phyloP scores from a whole-genome alignment of 1,284 basidiomycete genomes.

The Pulveroboletus sp. region DNA sequence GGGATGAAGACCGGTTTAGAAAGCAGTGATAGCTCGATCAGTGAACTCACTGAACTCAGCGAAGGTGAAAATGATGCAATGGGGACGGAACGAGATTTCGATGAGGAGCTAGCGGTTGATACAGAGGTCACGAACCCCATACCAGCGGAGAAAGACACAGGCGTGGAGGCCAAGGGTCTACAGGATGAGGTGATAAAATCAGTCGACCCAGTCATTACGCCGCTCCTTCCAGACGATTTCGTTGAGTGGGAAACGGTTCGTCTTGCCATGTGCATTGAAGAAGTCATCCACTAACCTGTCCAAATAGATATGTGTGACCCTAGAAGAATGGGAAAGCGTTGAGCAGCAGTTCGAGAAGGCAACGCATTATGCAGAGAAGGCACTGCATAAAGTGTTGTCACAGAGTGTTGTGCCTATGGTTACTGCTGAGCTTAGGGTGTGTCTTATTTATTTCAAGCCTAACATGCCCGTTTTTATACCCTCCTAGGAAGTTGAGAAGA shows the following conservation, averaged over 20 bases:
- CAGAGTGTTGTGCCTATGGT: conserved; percentile 69
- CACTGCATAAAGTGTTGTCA: conserved; percentile 67
- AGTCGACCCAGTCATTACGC: conserved; percentile 4
- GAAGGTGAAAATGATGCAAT: conserved; percentile 39
- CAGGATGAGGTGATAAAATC: neutral
- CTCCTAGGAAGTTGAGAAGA: conserved; percentile 61
- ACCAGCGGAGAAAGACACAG: neutral
- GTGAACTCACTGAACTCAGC: conserved; percentile 72
- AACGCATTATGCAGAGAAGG: conserved; percentile 78
- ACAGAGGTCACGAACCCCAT: conserved; percentile 4
- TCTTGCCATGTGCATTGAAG: conserved; percentile 13
- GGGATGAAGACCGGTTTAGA: conserved; percentile 53
- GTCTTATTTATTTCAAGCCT: conserved; percentile 8
- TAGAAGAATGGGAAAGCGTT: conserved; percentile 79
- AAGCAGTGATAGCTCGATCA: conserved; percentile 55
- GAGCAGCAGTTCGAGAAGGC: conserved; percentile 71
- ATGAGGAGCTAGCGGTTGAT: conserved; percentile 1
- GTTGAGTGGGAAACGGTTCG: conserved; percentile 84
- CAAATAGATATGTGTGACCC: conserved; percentile 73
- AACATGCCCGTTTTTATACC: conserved; percentile 6
- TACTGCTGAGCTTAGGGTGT: conserved; percentile 53
- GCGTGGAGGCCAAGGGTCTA: conserved; percentile 1
- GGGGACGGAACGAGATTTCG: conserved; percentile 16
- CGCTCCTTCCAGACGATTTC: conserved; percentile 50
- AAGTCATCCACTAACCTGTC: conserved; percentile 1